Conservation (phyloP, 345 rosid species). For the Arabidopsis suecica region DNA sequence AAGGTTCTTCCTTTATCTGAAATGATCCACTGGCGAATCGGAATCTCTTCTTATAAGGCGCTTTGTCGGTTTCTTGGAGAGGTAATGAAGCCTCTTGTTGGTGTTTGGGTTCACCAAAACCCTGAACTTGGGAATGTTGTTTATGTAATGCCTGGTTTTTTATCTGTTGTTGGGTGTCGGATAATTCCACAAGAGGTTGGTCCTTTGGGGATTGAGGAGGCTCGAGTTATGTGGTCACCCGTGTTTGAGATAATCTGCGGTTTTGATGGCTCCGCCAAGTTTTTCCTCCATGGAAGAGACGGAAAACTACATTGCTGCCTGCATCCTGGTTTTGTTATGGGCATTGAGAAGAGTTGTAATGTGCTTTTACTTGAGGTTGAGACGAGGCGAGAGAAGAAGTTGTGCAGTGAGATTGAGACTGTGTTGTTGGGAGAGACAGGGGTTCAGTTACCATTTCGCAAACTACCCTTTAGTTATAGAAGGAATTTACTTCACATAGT, state of each 20-base stretch:
- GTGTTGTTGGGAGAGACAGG: slow-evolving; percentile 47
- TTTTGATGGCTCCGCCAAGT: slow-evolving; percentile 58
- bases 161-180: slow-evolving; percentile 76
- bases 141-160: slow-evolving; percentile 83
- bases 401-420: slow-evolving; percentile 52
- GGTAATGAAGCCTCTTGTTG: slow-evolving; percentile 69
- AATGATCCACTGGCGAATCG: slow-evolving; percentile 71
- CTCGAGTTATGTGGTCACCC: slow-evolving; percentile 76
- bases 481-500: slow-evolving; percentile 75
- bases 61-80: slow-evolving; percentile 66
- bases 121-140: slow-evolving; percentile 94
- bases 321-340: slow-evolving; percentile 68
- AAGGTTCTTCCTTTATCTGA: slow-evolving; percentile 59
- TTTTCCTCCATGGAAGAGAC: slow-evolving; percentile 80
- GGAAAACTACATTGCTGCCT: slow-evolving; percentile 55
- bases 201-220: slow-evolving; percentile 74
- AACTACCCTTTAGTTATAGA: slow-evolving; percentile 66
- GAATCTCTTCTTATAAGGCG: slow-evolving; percentile 60
- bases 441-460: slow-evolving; percentile 58
- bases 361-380: slow-evolving; percentile 80
- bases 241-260: slow-evolving; percentile 75
- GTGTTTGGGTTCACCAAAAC: slow-evolving; percentile 92
- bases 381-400: slow-evolving; percentile 53
- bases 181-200: slow-evolving; percentile 83
- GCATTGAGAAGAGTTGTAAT: slow-evolving; percentile 66